phyloP scores from a whole-genome alignment of 345 rosid genomes.

The Turritis glabra region DNA sequence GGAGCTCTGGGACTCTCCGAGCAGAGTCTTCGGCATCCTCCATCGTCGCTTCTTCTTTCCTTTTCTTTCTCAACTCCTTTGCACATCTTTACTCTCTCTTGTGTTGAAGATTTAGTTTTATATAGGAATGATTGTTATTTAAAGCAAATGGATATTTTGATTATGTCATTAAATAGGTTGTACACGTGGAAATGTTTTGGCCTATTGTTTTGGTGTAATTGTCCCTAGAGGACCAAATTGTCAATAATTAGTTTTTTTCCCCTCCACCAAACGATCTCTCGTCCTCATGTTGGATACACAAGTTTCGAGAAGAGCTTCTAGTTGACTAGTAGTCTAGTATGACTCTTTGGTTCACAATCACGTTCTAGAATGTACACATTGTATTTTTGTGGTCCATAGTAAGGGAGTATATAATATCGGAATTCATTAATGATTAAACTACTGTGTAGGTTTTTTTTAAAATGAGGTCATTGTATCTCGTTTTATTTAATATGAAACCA shows the following conservation, averaged over 20 bases:
- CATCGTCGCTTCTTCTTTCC: slow-evolving; percentile 2
- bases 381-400: slow-evolving; percentile 17
- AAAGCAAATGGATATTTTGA: background rate
- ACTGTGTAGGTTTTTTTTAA: no score
- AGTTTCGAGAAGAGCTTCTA: background rate
- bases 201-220: slow-evolving; percentile 5
- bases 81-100: slow-evolving; percentile 43
- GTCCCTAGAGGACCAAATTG: background rate
- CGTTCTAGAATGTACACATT: background rate
- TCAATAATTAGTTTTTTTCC: slow-evolving; percentile 1
- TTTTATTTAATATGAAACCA: no score
- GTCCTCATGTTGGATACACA: slow-evolving; percentile 17
- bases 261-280: slow-evolving; percentile 21
- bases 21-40: slow-evolving; percentile 1
- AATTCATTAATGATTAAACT: background rate
- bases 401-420: background rate
- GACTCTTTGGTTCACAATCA: slow-evolving; percentile 8
- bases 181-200: slow-evolving; percentile 9
- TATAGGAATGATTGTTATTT: background rate
- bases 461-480: no score
- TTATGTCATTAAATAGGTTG: background rate
- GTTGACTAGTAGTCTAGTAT: slow-evolving; percentile 23
- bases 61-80: slow-evolving; percentile 41
- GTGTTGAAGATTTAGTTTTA: background rate
- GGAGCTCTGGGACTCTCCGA: background rate